phyloP scores from a whole-genome alignment of 2,329 filamentous ascomycete species.

The Monosporascus sp. region DNA sequence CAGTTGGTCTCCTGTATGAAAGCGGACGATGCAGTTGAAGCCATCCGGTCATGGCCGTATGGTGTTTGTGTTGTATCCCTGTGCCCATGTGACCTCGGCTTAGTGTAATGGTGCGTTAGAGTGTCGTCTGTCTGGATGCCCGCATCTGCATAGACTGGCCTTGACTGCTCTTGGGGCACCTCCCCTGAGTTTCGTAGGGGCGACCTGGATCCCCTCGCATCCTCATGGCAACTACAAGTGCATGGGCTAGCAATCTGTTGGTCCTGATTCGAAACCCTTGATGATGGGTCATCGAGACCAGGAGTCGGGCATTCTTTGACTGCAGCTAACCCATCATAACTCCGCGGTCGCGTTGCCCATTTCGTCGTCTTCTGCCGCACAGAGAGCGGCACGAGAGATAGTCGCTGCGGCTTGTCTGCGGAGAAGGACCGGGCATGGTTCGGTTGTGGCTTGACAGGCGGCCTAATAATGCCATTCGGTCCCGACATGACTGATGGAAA shows the following conservation, averaged over 20 bases:
- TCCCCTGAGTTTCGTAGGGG: background rate
- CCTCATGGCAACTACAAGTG: conserved; percentile 6
- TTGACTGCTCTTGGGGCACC: background rate
- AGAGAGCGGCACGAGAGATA: conserved; percentile 11
- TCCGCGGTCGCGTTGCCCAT: conserved; percentile 17
- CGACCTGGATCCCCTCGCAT: background rate
- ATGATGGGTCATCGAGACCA: background rate
- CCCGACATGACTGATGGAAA: conserved; percentile 13
- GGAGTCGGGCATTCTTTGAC: conserved; percentile 20
- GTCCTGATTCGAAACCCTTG: background rate
- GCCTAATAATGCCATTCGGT: conserved; percentile 4
- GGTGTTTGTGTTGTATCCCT: conserved; percentile 1
- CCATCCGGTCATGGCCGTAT: conserved; percentile 9
- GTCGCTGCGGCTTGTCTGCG: conserved; percentile 11
- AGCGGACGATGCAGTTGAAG: conserved; percentile 10
- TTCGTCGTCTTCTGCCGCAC: conserved; percentile 10
- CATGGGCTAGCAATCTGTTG: background rate
- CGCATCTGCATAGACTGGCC: conserved; percentile 19
- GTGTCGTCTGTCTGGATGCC: conserved; percentile 22
- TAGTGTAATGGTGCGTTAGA: background rate
- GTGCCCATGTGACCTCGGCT: conserved; percentile 3
- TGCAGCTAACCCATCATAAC: conserved; percentile 14
- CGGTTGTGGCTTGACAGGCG: conserved; percentile 1
- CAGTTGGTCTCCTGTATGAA: conserved; percentile 7
- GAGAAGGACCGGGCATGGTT: conserved; percentile 13